Percentiles rank a stretch among this genome's conserved stretches.
Evolutionary conservation across 208 protist genomes (phyloP).

Genomic region (Trypanosomatidae sp.): DNA sequence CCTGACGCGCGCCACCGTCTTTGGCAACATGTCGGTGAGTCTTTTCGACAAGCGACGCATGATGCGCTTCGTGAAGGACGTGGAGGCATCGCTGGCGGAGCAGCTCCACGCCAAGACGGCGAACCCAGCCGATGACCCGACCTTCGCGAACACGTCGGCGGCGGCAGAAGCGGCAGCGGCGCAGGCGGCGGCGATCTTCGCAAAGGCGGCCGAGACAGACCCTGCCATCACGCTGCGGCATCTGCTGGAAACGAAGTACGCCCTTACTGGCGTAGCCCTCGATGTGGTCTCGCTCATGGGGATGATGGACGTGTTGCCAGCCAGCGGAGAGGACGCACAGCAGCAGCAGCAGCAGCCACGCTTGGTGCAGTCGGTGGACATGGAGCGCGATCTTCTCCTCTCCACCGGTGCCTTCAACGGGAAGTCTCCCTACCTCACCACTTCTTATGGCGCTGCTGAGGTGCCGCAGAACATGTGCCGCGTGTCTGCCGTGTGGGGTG

Average conservation of each 20-base stretch:
- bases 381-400: constrained; percentile 60
- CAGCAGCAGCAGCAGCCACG: no score
- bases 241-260: constrained; percentile 56
- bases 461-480: constrained; percentile 89
- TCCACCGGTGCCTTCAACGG: constrained; percentile 81
- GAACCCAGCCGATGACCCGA: constrained; percentile 43
- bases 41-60: constrained; percentile 92
- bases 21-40: constrained; percentile 48
- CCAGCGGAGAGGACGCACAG: no score
- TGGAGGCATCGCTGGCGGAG: constrained; percentile 72
- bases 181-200: constrained; percentile 21
- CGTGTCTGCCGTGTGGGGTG: constrained; percentile 83
- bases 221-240: constrained; percentile 36
- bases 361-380: no score
- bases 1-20: constrained; percentile 80
- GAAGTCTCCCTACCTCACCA: constrained; percentile 73
- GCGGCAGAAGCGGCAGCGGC: constrained; percentile 23
- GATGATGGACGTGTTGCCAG: constrained; percentile 38
- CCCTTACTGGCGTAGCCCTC: constrained; percentile 31
- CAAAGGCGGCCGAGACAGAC: constrained; percentile 9
- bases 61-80: constrained; percentile 91
- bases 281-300: constrained; percentile 73
- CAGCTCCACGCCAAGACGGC: constrained; percentile 68
- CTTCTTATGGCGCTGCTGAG: constrained; percentile 82
- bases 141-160: constrained; percentile 23